Base-by-base conservation (phyloP, 345 rosid genomes). In the Turritis glabra region DNA sequence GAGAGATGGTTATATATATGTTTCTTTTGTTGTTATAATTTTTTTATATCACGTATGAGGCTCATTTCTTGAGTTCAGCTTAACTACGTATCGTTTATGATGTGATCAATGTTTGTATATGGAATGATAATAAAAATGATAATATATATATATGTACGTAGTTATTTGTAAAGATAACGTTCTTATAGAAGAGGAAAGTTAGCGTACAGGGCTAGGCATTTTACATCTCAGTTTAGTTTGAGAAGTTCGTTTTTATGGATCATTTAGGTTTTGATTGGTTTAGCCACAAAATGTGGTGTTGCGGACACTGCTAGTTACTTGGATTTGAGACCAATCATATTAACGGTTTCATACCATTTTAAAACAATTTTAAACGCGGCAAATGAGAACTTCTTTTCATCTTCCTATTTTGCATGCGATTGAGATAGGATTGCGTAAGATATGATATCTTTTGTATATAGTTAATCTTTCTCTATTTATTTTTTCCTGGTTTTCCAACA, bases 51-150 rank as follows among this genome's bases (percentile, higher is more conserved):
- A 56, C 33, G 18, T 67, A 26, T 25, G 40, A 14, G 67, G 37
- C 59, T 59, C 67, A 71, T 11, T 17, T 71, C 48, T 71, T 74
- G 51, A 50, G 46, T 15, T 65, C 23, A 65, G 50, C 65, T 12
- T 40, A 3, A 40, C 14, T 5, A 64, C 27, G 23, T 53, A 26
- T 41, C 27, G 64, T 73, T 60, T 64, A 27, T 63, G 15, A 22
- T 64, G 71, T 44, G 50, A 64, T n/a, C n/a, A n/a, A 23, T 64
- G 48, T 30, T 63, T 62, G 40, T 48, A 7, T 26, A 46, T 71
- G 57, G 27, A 58, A n/a, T n/a, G n/a, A n/a, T n/a, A n/a, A n/a
- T n/a, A n/a, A n/a, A 15, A n/a, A 50, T 13, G 5, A 38, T 19
- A 15, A 21, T 59, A 41, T 19, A 14, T 19, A 14, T 5, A 32